These are phyloP conservation scores for Phytophthora idaei DNA, from an alignment of 352 stramenopile species.

Conservation along the genomic window DNA sequence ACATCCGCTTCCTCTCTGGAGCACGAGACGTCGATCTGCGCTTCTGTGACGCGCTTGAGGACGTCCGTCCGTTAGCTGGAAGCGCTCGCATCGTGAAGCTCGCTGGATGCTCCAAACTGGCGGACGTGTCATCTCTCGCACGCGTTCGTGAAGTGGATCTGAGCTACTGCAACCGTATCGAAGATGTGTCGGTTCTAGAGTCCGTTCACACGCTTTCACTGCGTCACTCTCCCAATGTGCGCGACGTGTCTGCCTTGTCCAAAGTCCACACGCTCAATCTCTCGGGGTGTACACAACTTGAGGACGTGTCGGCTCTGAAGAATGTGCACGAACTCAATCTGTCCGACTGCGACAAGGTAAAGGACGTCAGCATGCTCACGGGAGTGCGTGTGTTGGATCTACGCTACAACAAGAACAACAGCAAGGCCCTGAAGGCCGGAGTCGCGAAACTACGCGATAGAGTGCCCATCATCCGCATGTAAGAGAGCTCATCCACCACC, in stretches of 20 bases:
- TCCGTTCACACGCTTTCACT: slow-evolving; percentile 65
- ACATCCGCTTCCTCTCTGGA: slow-evolving; percentile 46
- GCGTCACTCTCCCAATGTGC: slow-evolving; percentile 56
- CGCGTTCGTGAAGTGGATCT: slow-evolving; percentile 60
- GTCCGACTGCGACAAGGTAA: slow-evolving; percentile 58
- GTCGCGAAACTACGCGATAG: slow-evolving; percentile 34
- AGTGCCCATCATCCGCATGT: slow-evolving; percentile 39
- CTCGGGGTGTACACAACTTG: slow-evolving; percentile 53
- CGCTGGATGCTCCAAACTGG: slow-evolving; percentile 51
- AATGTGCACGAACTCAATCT: slow-evolving; percentile 66
- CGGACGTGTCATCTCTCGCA: slow-evolving; percentile 55
- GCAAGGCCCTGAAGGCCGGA: slow-evolving; percentile 16
- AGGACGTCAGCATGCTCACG: slow-evolving; percentile 58
- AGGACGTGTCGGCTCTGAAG: slow-evolving; percentile 50
- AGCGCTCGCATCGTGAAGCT: slow-evolving; percentile 61
- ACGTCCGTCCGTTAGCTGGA: slow-evolving; percentile 37
- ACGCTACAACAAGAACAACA: slow-evolving; percentile 56
- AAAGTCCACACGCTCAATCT: slow-evolving; percentile 62
- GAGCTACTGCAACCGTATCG: slow-evolving; percentile 64
- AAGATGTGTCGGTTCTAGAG: slow-evolving; percentile 52
- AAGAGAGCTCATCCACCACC: slow-evolving; percentile 22
- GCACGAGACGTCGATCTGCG: slow-evolving; percentile 59
- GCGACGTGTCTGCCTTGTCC: slow-evolving; percentile 54
- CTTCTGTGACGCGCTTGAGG: slow-evolving; percentile 70
- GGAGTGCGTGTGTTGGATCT: slow-evolving; percentile 65